phyloP scores from a whole-genome alignment of 2,329 filamentous ascomycete genomes.

The Ophiostoma ulmi region DNA sequence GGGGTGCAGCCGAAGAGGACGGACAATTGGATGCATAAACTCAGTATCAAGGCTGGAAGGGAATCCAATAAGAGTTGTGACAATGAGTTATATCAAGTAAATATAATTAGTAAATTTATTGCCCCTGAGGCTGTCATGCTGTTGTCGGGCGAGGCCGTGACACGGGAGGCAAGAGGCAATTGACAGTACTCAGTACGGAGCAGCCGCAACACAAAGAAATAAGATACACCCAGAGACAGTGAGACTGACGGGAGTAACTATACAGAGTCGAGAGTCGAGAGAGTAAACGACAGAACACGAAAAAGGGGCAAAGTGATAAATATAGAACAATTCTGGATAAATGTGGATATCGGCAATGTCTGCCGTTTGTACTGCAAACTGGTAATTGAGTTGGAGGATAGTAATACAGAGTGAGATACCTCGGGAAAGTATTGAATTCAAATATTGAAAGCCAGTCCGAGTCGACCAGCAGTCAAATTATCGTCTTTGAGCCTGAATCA shows the following conservation, averaged over 20 bases:
- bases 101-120: not conserved
- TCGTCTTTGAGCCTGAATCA: not conserved
- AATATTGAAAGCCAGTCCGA: not conserved
- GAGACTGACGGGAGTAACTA: not conserved
- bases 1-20: not conserved
- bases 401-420: too few species aligned
- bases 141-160: constrained; percentile 8
- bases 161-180: constrained; percentile 1
- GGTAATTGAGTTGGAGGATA: not conserved
- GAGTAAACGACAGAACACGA: not conserved
- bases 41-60: not conserved
- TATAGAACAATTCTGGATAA: constrained; percentile 1
- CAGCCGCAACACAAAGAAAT: not conserved
- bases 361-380: too few species aligned
- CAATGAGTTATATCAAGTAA: not conserved
- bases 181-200: not conserved
- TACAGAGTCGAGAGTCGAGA: not conserved
- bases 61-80: not conserved
- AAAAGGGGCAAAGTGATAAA: constrained; percentile 6
- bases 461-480: not conserved
- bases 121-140: constrained; percentile 5
- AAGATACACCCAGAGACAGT: not conserved
- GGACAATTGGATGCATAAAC: not conserved
- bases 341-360: too few species aligned
- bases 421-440: too few species aligned